phyloP scores from a whole-genome alignment of 768 basidiomycete genomes.

The Cystofilobasidium bisporidii region DNA sequence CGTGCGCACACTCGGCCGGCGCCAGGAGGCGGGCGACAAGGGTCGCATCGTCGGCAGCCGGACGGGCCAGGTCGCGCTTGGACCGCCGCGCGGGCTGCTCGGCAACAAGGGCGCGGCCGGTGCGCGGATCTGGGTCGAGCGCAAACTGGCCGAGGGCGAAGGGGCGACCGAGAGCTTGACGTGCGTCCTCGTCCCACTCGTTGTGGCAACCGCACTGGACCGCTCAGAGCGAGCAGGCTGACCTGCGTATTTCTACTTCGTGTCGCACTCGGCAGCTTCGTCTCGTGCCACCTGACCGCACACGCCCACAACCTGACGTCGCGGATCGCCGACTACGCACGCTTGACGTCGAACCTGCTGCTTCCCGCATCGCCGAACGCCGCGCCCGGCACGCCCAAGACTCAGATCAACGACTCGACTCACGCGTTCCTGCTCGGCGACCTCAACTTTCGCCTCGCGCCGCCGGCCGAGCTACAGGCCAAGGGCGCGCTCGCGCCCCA shows the following conservation, averaged over 20 bases:
- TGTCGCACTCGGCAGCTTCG: conserved; percentile 53
- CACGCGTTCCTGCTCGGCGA: conserved; percentile 91
- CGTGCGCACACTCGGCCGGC: conserved; percentile 44
- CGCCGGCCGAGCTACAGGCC: conserved; percentile 43
- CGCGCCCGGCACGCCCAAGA: conserved; percentile 38
- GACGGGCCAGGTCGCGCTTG: conserved; percentile 55
- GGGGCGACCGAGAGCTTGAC: conserved; percentile 65
- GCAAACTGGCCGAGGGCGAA: conserved; percentile 45
- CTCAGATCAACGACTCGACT: conserved; percentile 62
- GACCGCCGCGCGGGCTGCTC: conserved; percentile 60
- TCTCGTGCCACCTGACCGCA: conserved; percentile 83
- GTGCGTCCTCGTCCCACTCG: conserved; percentile 54
- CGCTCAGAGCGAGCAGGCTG: no score
- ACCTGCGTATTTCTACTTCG: not conserved
- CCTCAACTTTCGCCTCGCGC: conserved; percentile 76
- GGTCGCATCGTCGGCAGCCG: conserved; percentile 45
- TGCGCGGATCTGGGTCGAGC: conserved; percentile 63
- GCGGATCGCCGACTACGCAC: conserved; percentile 66
- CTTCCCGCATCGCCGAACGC: conserved; percentile 54
- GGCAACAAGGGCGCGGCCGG: conserved; percentile 95
- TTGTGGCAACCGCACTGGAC: no score
- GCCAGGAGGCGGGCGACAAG: conserved; percentile 1
- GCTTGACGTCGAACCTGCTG: conserved; percentile 70
- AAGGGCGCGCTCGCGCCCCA: conserved; percentile 45
- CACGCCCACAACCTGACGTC: conserved; percentile 56